Percentiles rank a stretch among this genome's conserved stretches.
These are phyloP conservation scores for Calonectria multiphialidica DNA, from an alignment of 2,329 filamentous ascomycete genomes.

Conservation along the genomic window DNA sequence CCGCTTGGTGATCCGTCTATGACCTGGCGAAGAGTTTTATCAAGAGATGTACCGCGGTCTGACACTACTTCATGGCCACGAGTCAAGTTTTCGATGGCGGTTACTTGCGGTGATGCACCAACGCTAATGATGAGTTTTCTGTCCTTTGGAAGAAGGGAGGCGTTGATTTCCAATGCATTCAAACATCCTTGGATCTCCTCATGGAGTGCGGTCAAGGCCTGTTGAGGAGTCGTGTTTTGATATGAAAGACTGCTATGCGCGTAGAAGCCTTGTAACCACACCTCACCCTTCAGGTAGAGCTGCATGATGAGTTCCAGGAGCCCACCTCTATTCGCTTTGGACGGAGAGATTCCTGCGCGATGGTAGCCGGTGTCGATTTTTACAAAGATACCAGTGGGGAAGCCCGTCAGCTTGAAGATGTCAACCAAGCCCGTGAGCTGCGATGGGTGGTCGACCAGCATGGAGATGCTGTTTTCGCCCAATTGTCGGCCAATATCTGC, in stretches of 20 bases:
- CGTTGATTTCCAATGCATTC: constrained; percentile 33
- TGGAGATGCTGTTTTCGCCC: constrained; percentile 58
- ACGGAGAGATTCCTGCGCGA: constrained; percentile 67
- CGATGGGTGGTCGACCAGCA: constrained; percentile 69
- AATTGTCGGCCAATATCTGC: constrained; percentile 58
- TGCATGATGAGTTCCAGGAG: constrained; percentile 52
- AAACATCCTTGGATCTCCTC: constrained; percentile 48
- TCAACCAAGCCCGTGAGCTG: constrained; percentile 54
- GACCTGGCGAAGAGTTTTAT: constrained; percentile 4
- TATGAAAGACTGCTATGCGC: constrained; percentile 51
- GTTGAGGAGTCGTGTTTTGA: constrained; percentile 36
- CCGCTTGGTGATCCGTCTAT: not conserved
- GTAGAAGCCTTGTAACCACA: constrained; percentile 43
- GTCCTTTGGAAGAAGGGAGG: constrained; percentile 17
- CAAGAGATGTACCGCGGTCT: constrained; percentile 13
- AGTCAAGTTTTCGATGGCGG: constrained; percentile 42
- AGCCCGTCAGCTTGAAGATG: constrained; percentile 46
- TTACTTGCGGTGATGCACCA: constrained; percentile 49
- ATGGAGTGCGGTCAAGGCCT: constrained; percentile 46
- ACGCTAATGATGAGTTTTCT: constrained; percentile 45
- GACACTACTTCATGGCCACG: not conserved
- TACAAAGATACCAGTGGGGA: constrained; percentile 60
- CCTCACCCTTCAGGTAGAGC: constrained; percentile 31
- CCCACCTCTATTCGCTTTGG: constrained; percentile 50
- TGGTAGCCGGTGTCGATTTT: constrained; percentile 76